Percentiles rank a stretch among this genome's conserved stretches.
Evolutionary conservation across 1,284 basidiomycete species (phyloP).

Genomic region (Taiwanofungus camphoratus): DNA sequence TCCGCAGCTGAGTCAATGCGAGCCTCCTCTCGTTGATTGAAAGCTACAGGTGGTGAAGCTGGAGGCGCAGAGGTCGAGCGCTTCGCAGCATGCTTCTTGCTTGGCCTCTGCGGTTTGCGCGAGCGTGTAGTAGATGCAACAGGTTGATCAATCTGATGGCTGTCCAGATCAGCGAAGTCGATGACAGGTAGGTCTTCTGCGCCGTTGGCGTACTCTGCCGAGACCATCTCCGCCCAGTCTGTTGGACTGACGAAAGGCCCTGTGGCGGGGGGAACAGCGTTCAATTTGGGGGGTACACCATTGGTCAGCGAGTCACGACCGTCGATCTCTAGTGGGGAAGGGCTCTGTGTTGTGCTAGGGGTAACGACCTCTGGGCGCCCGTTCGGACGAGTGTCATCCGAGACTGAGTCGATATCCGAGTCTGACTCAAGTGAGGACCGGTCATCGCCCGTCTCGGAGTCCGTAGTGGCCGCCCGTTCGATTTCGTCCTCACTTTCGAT

Average conservation of each 20-base stretch:
- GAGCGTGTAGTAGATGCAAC: conserved; percentile 18
- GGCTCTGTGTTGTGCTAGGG: conserved; percentile 59
- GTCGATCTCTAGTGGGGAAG: conserved; percentile 34
- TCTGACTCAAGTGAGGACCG: conserved; percentile 53
- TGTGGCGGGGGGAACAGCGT: conserved; percentile 18
- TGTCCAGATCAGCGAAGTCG: conserved; percentile 65
- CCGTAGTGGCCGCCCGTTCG: conserved; percentile 58
- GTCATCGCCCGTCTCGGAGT: conserved; percentile 56
- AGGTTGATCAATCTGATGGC: conserved; percentile 18
- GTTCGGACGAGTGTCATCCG: conserved; percentile 50
- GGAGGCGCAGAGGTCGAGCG: conserved; percentile 20
- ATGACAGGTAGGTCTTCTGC: conserved; percentile 66
- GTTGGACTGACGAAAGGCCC: conserved; percentile 51
- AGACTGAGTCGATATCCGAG: conserved; percentile 61
- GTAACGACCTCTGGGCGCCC: conserved; percentile 49
- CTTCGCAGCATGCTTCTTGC: conserved; percentile 17
- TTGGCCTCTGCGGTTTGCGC: conserved; percentile 23
- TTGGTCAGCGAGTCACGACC: conserved; percentile 27
- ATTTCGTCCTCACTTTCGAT: conserved; percentile 72
- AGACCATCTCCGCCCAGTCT: conserved; percentile 80
- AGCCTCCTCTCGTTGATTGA: conserved; percentile 5
- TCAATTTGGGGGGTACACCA: conserved; percentile 20
- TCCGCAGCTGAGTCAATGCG: conserved; percentile 15
- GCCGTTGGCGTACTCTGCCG: conserved; percentile 57
- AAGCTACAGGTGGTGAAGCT: conserved; percentile 12